Evolutionary conservation across 2,329 filamentous ascomycete genomes (phyloP).

Genomic region (Ceratocystiopsis minuta): DNA sequence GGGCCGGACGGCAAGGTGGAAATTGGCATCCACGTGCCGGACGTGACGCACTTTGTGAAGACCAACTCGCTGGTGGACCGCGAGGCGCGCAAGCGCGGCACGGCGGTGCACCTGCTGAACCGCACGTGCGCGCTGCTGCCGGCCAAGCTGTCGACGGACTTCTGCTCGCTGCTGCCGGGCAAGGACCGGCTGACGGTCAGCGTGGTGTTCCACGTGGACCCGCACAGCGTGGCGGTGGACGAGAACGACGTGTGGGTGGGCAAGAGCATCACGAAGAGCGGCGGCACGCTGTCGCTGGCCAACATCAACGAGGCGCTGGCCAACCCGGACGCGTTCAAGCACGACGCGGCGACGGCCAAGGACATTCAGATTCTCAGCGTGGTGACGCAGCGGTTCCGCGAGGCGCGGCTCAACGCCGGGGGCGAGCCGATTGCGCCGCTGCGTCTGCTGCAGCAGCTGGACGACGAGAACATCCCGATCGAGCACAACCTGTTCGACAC

Average conservation of each 20-base stretch:
- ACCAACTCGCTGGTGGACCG: constrained; percentile 86
- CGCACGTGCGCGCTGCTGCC: constrained; percentile 77
- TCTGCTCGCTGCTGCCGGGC: constrained; percentile 75
- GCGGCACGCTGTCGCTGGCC: constrained; percentile 65
- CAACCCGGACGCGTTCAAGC: constrained; percentile 41
- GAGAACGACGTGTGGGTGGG: constrained; percentile 89
- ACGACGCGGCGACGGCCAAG: constrained; percentile 49
- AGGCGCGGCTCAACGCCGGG: constrained; percentile 66
- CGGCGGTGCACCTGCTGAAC: constrained; percentile 87
- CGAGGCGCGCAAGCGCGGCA: constrained; percentile 94
- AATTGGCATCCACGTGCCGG: constrained; percentile 85
- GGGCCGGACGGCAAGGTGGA: constrained; percentile 73
- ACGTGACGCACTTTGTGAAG: constrained; percentile 95
- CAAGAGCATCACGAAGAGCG: constrained; percentile 83
- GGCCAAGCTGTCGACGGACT: constrained; percentile 63
- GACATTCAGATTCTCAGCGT: constrained; percentile 67
- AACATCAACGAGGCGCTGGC: constrained; percentile 71
- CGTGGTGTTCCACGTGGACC: constrained; percentile 81
- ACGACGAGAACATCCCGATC: constrained; percentile 95
- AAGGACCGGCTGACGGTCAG: constrained; percentile 82
- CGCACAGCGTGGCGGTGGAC: constrained; percentile 56
- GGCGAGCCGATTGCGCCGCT: constrained; percentile 67
- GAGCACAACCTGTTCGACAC: constrained; percentile 94
- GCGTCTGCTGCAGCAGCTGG: constrained; percentile 78
- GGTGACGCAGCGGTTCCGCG: constrained; percentile 78